Base-by-base conservation (phyloP, 108 stramenopile species). In the Cyclotella distinguenda region DNA sequence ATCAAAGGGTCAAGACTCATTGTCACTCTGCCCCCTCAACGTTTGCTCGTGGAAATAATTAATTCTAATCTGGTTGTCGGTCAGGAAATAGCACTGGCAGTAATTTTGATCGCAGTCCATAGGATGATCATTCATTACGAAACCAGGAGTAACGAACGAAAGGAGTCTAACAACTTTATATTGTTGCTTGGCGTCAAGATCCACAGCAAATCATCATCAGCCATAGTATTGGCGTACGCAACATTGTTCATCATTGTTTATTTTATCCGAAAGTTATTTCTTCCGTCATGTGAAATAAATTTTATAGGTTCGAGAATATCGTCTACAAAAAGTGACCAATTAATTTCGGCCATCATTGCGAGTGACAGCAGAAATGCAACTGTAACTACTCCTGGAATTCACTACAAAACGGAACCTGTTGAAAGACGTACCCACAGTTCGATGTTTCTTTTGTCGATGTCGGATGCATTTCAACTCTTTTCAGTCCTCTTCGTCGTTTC, bases 31-130 rank as follows among this genome's bases (percentile, higher is more conserved):
- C 67, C 58, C 9, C 57, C 67, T 15, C 47, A 16, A 15, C 44
- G 46, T 27, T 49, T 47, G 32, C 46, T 72, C 7, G 35, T 66
- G 13, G 64, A 65, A 39, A 32, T 72, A 0, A 66, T 72, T 8
- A 58, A 72, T 39, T 44, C 43, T 0, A 45, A 52, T 4, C 59
- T 86, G 18, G 84, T 86, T 12, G 85, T 90, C 18, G 85, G 79
- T 9, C 89, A 90, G 58, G 86, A 90, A 70, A 66, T 86, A n/a
- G 52, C 84, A n/a, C 56, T 87, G 60, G 77, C 84, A 6, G 74
- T 68, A 19, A 60, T 83, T 13, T 68, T 86, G 9, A 60, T 89
- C 3, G 70, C 82, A 8, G 51, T 79, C 1, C 82, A 86, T 70
- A 46, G 83, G 50, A 63, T 64, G 31, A 66, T 74, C 25, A 42